Percentiles rank a stretch among this genome's conserved stretches.
Evolutionary conservation across 2,329 filamentous ascomycete genomes (phyloP).

Genomic region (Plenodomus biglobosus): DNA sequence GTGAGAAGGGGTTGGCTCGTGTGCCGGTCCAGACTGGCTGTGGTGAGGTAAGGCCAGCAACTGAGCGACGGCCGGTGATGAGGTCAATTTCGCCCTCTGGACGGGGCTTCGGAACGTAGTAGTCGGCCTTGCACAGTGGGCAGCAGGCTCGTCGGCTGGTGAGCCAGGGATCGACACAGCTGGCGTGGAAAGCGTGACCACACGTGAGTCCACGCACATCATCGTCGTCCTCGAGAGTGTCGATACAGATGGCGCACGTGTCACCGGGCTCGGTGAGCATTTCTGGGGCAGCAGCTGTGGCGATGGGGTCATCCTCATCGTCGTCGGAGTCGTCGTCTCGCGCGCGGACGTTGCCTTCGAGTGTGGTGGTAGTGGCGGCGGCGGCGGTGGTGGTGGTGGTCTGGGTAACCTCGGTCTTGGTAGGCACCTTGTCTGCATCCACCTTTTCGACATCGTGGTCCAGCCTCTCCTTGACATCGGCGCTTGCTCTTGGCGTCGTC

Average conservation of each 20-base stretch:
- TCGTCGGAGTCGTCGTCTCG: constrained; percentile 51
- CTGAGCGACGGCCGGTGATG: constrained; percentile 31
- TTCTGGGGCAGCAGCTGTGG: constrained; percentile 78
- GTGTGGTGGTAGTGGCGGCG: constrained; percentile 17
- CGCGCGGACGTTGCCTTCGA: constrained; percentile 25
- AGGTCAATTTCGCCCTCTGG: constrained; percentile 55
- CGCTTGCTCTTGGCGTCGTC: constrained; percentile 22
- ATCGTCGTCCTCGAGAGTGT: constrained; percentile 90
- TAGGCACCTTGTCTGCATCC: constrained; percentile 8
- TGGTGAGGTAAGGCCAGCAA: constrained; percentile 35
- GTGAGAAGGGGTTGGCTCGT: constrained; percentile 36
- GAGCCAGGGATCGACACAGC: constrained; percentile 94
- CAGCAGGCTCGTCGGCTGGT: constrained; percentile 93
- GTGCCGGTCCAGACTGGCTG: constrained; percentile 36
- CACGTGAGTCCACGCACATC: constrained; percentile 92
- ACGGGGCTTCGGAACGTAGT: constrained; percentile 90
- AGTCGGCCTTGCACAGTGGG: constrained; percentile 96
- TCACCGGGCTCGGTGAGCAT: constrained; percentile 81
- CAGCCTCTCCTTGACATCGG: constrained; percentile 22
- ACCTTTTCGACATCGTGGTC: constrained; percentile 26
- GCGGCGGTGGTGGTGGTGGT: constrained; percentile 23
- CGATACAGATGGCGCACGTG: constrained; percentile 94
- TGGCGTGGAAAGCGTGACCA: constrained; percentile 97
- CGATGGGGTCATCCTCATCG: constrained; percentile 78
- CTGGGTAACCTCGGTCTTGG: constrained; percentile 29